These are phyloP conservation scores for Alternaria triticina DNA, from an alignment of 2,329 filamentous ascomycete species.

Conservation along the genomic window DNA sequence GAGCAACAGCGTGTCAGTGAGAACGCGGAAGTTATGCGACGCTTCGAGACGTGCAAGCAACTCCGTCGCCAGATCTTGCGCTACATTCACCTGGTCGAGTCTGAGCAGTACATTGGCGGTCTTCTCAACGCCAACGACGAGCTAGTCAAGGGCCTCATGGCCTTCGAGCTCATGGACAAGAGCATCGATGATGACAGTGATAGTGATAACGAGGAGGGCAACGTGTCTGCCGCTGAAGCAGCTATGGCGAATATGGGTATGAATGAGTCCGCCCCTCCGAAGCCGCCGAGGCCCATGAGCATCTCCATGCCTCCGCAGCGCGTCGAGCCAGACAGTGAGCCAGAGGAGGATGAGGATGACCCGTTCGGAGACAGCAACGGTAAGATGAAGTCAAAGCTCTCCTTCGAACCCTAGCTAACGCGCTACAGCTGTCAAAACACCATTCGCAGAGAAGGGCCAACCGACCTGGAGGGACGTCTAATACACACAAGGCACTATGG, in stretches of 20 bases:
- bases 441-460: conserved; percentile 45
- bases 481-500: background rate
- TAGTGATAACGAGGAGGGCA: conserved; percentile 58
- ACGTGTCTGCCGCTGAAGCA: conserved; percentile 41
- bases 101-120: conserved; percentile 87
- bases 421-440: conserved; percentile 59
- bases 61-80: conserved; percentile 83
- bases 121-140: conserved; percentile 94
- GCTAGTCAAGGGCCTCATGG: conserved; percentile 90
- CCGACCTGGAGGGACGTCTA: conserved; percentile 50
- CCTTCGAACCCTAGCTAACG: conserved; percentile 6
- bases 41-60: conserved; percentile 86
- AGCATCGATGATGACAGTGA: conserved; percentile 77
- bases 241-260: conserved; percentile 56
- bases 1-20: conserved; percentile 88
- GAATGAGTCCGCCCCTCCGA: conserved; percentile 54
- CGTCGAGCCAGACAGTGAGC: conserved; percentile 62
- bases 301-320: conserved; percentile 47
- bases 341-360: conserved; percentile 71
- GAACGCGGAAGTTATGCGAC: conserved; percentile 73
- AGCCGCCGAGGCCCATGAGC: conserved; percentile 56
- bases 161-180: conserved; percentile 90
- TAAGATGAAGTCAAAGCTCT: conserved; percentile 8
- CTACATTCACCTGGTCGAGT: conserved; percentile 91
- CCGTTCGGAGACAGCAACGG: conserved; percentile 85